Evolutionary conservation across 305 asterid species (phyloP).

Genomic region (Solanum aculeatissimum): DNA sequence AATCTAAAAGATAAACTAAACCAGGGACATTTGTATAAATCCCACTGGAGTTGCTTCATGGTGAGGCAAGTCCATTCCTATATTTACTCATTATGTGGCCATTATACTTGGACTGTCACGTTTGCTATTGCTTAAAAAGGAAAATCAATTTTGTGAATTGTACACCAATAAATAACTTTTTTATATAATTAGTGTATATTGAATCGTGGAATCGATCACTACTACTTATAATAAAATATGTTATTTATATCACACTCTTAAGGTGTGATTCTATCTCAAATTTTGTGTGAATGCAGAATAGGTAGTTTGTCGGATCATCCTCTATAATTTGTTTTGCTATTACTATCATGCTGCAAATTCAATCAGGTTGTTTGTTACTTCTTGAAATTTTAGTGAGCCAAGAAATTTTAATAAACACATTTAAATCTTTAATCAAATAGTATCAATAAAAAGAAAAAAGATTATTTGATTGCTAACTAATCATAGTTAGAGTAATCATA

Average conservation of each 20-base stretch:
- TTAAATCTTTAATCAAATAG: neutral
- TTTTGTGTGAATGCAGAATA: rapidly evolving
- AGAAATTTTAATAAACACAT: neutral
- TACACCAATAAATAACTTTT: neutral
- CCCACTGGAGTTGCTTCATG: neutral
- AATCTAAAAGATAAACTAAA: neutral
- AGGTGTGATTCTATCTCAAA: neutral
- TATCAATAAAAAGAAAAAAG: neutral
- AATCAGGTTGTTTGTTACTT: neutral
- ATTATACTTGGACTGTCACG: neutral
- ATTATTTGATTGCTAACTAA: neutral
- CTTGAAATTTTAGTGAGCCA: neutral
- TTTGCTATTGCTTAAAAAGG: neutral
- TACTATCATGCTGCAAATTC: neutral
- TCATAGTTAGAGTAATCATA: neutral
- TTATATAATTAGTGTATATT: too few species aligned
- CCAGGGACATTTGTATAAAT: neutral
- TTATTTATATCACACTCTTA: neutral
- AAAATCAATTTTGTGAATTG: neutral
- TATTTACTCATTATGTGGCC: neutral
- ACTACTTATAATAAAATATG: rapidly evolving
- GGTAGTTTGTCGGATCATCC: too few species aligned
- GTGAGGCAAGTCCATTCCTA: neutral
- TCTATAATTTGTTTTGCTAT: neutral
- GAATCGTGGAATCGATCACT: neutral